phyloP scores from a whole-genome alignment of 495 filamentous ascomycete species.

The Neurospora discreta region DNA sequence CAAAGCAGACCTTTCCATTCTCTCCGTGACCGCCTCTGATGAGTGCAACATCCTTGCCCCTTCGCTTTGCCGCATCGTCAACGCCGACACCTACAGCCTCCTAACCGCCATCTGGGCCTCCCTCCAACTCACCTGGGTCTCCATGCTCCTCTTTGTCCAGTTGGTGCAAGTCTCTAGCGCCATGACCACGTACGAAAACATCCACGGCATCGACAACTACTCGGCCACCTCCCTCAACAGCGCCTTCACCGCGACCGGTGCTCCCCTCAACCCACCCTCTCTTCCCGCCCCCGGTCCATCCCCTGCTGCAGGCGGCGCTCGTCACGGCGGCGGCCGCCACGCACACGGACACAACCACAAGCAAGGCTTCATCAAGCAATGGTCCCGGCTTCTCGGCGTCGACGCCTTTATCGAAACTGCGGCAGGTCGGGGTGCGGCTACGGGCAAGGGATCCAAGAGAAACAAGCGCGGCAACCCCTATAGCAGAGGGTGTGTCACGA shows the following conservation, averaged over 20 bases:
- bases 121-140: constrained; percentile 84
- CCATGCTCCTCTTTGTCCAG: constrained; percentile 90
- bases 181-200: constrained; percentile 91
- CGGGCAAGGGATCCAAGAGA: constrained; percentile 32
- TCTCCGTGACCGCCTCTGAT: constrained; percentile 19
- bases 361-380: constrained; percentile 59
- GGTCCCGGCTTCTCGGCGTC: constrained; percentile 74
- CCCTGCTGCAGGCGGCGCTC: constrained; percentile 17
- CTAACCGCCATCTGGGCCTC: constrained; percentile 65
- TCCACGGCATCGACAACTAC: constrained; percentile 56
- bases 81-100: constrained; percentile 74
- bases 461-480: constrained; percentile 63
- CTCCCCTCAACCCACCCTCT: constrained; percentile 47
- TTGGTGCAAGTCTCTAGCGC: constrained; percentile 82
- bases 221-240: constrained; percentile 57
- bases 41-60: constrained; percentile 70
- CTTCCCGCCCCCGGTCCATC: constrained; percentile 27
- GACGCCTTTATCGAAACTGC: constrained; percentile 84
- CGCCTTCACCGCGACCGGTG: constrained; percentile 67
- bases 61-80: constrained; percentile 57
- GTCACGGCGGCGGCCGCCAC: neutral
- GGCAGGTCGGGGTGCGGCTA: constrained; percentile 44
- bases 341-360: constrained; percentile 28
- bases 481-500: constrained; percentile 65
- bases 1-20: constrained; percentile 21